Evolutionary conservation across 345 rosid genomes (phyloP), one percentile per base, ranked within the genome.

Genomic region (Hibiscus syriacus): DNA sequence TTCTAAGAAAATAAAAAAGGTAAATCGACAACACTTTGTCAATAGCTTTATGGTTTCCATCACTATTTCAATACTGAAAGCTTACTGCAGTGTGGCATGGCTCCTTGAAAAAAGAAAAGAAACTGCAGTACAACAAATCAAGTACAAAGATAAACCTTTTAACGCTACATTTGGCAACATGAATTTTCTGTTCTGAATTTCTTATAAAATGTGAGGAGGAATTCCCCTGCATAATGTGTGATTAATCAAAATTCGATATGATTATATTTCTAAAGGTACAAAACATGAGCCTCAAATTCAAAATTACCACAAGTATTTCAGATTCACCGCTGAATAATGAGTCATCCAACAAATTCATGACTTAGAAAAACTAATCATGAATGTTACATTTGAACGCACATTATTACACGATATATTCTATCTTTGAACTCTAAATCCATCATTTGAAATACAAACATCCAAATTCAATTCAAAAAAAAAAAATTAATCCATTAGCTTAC

Each of bases 401-500:
- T 49, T 49, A 17, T 17, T 49, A 19, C 9, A 49, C 54, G 0
- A 49, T 49, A 17, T 17, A 17, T 49, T 3, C 49, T 45, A 45
- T 17, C 14, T 14, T 45, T 45, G 17, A 45, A 3, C 16, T 45
- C 49, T 16, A 16, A 45, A 16, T 45, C 50, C 49, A 14, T 45
- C 49, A 3, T 45, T 3, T 16, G 49, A 45, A 45, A 45, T 45
- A 6, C 49, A 41, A 41, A 11, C 14, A 11, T 41, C 46, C 46
- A 45, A 45, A 45, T 6, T 45, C 49, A 45, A 4, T 6, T 8
- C 9, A 10, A 50, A 16, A 17, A 67, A 34, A 30, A 69, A 34
- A 58, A 6, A 2, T 16, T 10, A 60, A 36, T 60, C 52, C 2
- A 14, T 68, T 32, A 38, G 75, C 89, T 76, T 54, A 87, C 93